Percentiles rank a stretch among this genome's conserved stretches.
Conservation (phyloP, 1,284 basidiomycete genomes). For the Ustilago shanxiensis region DNA sequence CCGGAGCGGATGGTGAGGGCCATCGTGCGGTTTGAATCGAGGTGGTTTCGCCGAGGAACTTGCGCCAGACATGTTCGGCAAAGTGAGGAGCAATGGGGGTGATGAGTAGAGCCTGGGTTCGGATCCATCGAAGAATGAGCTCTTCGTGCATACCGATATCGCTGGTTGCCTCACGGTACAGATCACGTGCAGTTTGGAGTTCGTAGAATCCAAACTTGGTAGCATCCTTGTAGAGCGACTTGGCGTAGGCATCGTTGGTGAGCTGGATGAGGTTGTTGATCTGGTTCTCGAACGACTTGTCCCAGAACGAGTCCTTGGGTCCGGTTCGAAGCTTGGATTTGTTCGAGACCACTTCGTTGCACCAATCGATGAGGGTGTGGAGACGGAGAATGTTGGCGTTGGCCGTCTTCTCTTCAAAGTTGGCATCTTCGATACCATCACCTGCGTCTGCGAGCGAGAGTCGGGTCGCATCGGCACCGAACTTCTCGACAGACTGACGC, state of each 20-base stretch:
- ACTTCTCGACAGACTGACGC: slow-evolving; percentile 73
- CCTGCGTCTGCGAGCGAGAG: slow-evolving; percentile 95
- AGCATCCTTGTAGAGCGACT: slow-evolving; percentile 94
- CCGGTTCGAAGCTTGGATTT: slow-evolving; percentile 78
- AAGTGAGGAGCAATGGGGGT: slow-evolving; percentile 94
- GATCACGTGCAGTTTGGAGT: slow-evolving; percentile 89
- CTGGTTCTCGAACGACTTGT: slow-evolving; percentile 91
- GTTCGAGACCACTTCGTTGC: slow-evolving; percentile 80
- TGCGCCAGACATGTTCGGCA: slow-evolving; percentile 88
- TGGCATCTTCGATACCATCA: slow-evolving; percentile 96
- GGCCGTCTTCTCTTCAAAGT: slow-evolving; percentile 98
- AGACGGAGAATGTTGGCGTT: slow-evolving; percentile 96
- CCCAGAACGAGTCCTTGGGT: slow-evolving; percentile 72
- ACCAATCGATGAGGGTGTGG: slow-evolving; percentile 92
- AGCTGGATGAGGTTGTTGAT: slow-evolving; percentile 85
- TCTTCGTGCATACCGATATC: slow-evolving; percentile 87
- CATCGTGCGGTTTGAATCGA: slow-evolving; percentile 86
- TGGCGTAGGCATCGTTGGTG: slow-evolving; percentile 76
- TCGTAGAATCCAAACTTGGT: slow-evolving; percentile 97
- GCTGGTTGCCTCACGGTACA: slow-evolving; percentile 92
- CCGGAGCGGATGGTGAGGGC: slow-evolving; percentile 76
- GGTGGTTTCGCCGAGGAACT: slow-evolving; percentile 79
- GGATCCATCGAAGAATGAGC: slow-evolving; percentile 82
- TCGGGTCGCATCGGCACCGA: slow-evolving; percentile 92
- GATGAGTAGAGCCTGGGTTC: slow-evolving; percentile 82